Evolutionary conservation across 805 yeast species (phyloP).

Genomic region (Tetrapisispora iriomotensis): DNA sequence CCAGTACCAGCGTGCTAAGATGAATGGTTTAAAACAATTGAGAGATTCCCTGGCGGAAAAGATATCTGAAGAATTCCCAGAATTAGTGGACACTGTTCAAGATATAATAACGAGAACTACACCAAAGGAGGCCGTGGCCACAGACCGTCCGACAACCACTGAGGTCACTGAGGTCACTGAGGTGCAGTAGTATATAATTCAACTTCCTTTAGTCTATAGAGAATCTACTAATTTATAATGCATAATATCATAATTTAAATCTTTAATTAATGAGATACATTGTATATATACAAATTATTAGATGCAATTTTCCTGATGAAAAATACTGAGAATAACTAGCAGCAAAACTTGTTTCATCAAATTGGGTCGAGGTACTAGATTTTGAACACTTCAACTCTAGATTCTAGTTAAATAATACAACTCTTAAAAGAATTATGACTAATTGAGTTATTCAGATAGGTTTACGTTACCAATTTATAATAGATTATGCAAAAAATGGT

Average conservation of each 20-base stretch:
- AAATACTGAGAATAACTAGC: no score
- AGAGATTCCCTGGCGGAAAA: constrained; percentile 59
- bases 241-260: no score
- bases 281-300: no score
- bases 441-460: background rate
- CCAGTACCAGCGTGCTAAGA: constrained; percentile 78
- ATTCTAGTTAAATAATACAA: no score
- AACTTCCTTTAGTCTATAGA: no score
- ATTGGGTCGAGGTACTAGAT: no score
- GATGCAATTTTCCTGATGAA: no score
- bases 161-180: background rate
- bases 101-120: constrained; percentile 39
- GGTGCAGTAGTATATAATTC: background rate
- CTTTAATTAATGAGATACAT: no score
- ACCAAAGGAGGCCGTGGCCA: background rate
- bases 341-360: no score
- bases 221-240: no score
- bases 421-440: background rate
- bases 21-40: constrained; percentile 55
- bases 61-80: constrained; percentile 71
- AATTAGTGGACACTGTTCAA: constrained; percentile 47
- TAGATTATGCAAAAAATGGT: no score
- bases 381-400: no score
- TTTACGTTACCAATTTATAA: background rate
- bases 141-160: background rate